Conservation (phyloP, 192 early-diverging fungal genomes). For the Coemansia sp. region DNA sequence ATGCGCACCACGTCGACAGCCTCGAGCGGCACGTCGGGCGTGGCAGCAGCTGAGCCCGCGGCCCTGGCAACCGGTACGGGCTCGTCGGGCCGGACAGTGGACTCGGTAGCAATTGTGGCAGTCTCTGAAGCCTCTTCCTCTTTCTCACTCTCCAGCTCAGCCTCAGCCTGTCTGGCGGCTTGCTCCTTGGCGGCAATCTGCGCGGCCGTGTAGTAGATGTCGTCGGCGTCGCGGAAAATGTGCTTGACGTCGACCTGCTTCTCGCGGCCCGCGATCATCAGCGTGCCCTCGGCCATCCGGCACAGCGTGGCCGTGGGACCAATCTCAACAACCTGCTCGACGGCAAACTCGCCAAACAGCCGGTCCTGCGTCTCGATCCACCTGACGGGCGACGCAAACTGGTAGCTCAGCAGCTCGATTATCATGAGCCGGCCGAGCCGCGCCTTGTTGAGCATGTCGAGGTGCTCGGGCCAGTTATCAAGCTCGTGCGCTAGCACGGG, state of each 20-base stretch:
- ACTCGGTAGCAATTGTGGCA: neutral
- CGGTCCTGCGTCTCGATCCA: slow-evolving; percentile 96
- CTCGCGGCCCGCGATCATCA: slow-evolving; percentile 58
- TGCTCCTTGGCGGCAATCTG: slow-evolving; percentile 53
- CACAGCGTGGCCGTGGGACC: slow-evolving; percentile 86
- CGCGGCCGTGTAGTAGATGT: slow-evolving; percentile 53
- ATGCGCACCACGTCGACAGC: slow-evolving; percentile 77
- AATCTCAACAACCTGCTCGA: slow-evolving; percentile 84
- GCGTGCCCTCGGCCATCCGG: slow-evolving; percentile 86
- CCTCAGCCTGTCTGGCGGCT: no score
- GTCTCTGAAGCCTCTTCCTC: slow-evolving; percentile 39
- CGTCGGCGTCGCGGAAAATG: slow-evolving; percentile 17
- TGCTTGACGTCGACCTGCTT: slow-evolving; percentile 20
- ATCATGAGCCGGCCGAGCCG: slow-evolving; percentile 74
- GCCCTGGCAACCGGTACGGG: no score
- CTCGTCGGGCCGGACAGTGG: neutral
- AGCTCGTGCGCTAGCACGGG: slow-evolving; percentile 67
- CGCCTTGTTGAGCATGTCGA: slow-evolving; percentile 58
- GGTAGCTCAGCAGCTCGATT: slow-evolving; percentile 89
- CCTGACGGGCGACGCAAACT: slow-evolving; percentile 91
- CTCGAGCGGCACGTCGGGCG: slow-evolving; percentile 56
- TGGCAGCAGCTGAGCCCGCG: neutral
- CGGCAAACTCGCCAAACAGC: slow-evolving; percentile 72
- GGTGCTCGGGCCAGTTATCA: slow-evolving; percentile 64
- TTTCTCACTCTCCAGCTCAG: slow-evolving; percentile 68